Base-by-base conservation (phyloP, 192 early-diverging fungal genomes). In the Coemansia brasiliensis region DNA sequence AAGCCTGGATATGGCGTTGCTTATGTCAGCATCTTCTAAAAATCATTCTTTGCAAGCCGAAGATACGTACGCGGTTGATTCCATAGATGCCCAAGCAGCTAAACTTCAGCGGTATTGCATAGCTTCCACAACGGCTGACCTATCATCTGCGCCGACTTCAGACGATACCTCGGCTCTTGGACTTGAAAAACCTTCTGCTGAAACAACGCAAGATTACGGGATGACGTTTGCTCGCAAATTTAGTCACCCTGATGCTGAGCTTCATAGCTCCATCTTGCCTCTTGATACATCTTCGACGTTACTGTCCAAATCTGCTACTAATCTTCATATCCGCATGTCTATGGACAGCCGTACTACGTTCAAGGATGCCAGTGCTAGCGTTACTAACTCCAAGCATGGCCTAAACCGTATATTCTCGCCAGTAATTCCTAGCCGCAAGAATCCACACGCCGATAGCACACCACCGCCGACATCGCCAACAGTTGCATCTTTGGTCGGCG, bases 291-390 rank as follows among this genome's bases (percentile, higher is more conserved):
- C 67, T 21, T 63, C 73, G 0, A 67, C 61, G n/a, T 35, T 65
- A 4, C 18, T 76, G 26, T 76, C 73, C 7, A 69, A 69, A 16
- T 76, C 73, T 0, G 59, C 67, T 1, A 57, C 67, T 24, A 69
- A 62, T 39, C 59, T 76, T 39, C 18, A 38, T 9, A 25, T 55
- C 26, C 73, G 63, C 52, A 49, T 58, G 39, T 76, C 73, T 24
- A 52, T 69, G 12, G 67, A 69, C 15, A 39, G 45, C 6, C 46
- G 48, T 11, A 24, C 37, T 20, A 37, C 39, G 21, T 44, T 45
- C 52, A 32, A 16, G 26, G 49, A 51, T 24, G 13, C 17, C n/a
- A 45, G 13, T 20, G 1, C 49, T 27, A 51, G 49, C 27, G 17
- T 32, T 51, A 32, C 6, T 16, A 13, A 51, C 22, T 15, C 57